Percentiles rank a stretch among this genome's conserved stretches.
phyloP scores from a whole-genome alignment of 306 rosid genomes.

The Cicer arietinum region DNA sequence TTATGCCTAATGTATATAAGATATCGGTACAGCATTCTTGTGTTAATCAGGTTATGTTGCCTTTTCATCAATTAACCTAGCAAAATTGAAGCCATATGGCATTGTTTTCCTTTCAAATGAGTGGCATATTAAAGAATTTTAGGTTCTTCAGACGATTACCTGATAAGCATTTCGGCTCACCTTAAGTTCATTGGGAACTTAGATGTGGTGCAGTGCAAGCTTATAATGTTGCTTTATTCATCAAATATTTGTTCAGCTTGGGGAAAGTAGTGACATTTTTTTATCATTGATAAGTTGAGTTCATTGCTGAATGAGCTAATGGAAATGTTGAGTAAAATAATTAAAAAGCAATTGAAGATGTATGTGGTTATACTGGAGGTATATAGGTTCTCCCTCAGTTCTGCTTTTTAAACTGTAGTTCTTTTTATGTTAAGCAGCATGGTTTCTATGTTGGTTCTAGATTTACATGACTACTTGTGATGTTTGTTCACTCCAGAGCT shows the following conservation, averaged over 20 bases:
- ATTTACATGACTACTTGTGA: neutral
- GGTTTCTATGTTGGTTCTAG: slow-evolving; percentile 1
- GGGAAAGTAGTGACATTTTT: neutral
- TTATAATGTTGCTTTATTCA: neutral
- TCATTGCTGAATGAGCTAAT: neutral
- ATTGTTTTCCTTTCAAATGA: neutral
- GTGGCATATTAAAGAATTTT: neutral
- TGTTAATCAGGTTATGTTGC: neutral
- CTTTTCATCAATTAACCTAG: neutral
- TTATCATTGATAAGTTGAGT: neutral
- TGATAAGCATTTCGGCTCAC: neutral
- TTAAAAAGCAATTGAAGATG: slow-evolving; percentile 18
- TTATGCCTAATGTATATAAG: neutral
- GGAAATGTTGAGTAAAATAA: neutral
- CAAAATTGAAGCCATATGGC: neutral
- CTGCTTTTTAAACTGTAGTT: neutral
- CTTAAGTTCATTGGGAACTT: neutral
- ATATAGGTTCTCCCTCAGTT: neutral
- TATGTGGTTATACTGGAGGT: neutral
- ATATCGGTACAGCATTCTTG: neutral
- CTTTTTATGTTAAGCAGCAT: neutral
- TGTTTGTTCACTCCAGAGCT: neutral
- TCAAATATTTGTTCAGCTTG: neutral
- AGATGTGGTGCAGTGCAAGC: neutral
- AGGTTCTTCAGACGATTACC: neutral